Evolutionary conservation across 352 stramenopile species (phyloP), one percentile per base, ranked within the genome.

Genomic region (Halophytophthora batemanensis): DNA sequence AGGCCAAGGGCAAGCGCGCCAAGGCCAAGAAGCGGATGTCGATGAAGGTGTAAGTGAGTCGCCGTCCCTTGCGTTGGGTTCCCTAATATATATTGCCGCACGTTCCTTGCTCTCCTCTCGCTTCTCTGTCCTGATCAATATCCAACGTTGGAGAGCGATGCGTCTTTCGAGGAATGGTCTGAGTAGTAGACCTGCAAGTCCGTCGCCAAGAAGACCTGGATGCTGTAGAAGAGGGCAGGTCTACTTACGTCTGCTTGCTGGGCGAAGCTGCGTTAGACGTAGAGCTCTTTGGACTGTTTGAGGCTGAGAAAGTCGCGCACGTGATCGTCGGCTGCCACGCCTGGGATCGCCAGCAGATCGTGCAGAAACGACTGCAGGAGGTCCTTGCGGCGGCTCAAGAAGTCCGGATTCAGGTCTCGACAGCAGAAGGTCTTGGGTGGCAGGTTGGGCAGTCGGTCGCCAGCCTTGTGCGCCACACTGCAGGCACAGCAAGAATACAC

Each of bases 391-490:
- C 54, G 69, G 35, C 53, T 41, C 34, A 90, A 41, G 50, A 75
- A 90, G 38, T 90, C 80, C 1, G 80, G 80, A 45, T 87, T 90
- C 39, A 90, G 50, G 42, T 90, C 80, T 21, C 75, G 75, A 40
- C 80, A 87, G 59, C 73, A 87, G 43, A 72, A 87, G 1, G 80
- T 86, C 49, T 88, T 90, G 14, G 77, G 73, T 11, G 80, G 80
- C 57, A 87, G 36, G 18, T 71, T 35, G 4, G 76, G 76, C 17
- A 87, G 50, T 45, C 70, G 59, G 2, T 65, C 45, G n/a, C 64
- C 71, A 33, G 61, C 69, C 51, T 72, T 79, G 39, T 77, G 62
- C 42, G 62, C 59, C 49, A 87, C 68, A 53, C 72, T 83, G 36
- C 29, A 23, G 14, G 3, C n/a, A 3, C 37, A 6, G 5, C 38